Conservation (phyloP, 257 asterid genomes). For the Salvia hispanica region DNA sequence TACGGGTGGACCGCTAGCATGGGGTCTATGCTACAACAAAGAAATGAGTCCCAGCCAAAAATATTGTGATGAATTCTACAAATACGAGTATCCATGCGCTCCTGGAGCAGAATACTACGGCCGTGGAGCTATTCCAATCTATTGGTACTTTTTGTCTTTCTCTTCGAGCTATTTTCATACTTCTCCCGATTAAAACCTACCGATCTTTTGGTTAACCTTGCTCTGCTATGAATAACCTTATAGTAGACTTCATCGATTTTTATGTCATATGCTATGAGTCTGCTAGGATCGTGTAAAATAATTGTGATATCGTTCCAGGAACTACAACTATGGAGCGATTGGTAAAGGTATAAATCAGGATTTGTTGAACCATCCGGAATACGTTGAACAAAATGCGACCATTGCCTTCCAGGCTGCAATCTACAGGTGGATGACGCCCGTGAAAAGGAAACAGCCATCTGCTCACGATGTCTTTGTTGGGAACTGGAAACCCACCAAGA, state of each 20-base stretch:
- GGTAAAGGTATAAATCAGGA: constrained; percentile 72
- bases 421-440: constrained; percentile 73
- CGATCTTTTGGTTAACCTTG: constrained; percentile 9
- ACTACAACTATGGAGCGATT: constrained; percentile 65
- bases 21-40: constrained; percentile 90
- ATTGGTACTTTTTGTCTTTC: constrained; percentile 52
- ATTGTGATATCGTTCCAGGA: constrained; percentile 46
- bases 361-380: constrained; percentile 86
- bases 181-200: neutral
- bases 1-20: constrained; percentile 89
- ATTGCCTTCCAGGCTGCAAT: constrained; percentile 90
- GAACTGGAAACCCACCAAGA: constrained; percentile 84
- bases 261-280: neutral
- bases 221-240: neutral
- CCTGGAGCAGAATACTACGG: constrained; percentile 88
- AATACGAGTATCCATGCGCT: constrained; percentile 65
- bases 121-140: constrained; percentile 93
- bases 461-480: constrained; percentile 78
- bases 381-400: constrained; percentile 92
- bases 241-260: too few relatives aligned
- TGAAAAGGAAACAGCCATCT: constrained; percentile 71
- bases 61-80: constrained; percentile 54
- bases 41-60: constrained; percentile 63
- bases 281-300: neutral
- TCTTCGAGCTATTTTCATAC: neutral